phyloP scores from a whole-genome alignment of 2,329 filamentous ascomycete species.

The Xylariales sp. region DNA sequence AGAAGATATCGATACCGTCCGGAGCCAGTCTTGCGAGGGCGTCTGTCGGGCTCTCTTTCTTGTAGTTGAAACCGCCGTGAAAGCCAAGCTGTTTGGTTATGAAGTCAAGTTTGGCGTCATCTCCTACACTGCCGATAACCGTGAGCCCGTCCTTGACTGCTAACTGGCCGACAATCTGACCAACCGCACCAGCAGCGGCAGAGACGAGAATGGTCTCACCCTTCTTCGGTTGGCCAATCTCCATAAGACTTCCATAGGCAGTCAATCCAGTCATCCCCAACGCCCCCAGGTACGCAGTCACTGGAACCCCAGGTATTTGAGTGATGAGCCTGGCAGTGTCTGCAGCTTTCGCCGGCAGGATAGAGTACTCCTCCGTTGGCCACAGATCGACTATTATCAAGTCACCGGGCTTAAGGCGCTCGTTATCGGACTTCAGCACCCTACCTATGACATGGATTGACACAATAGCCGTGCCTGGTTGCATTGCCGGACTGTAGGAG shows the following conservation, averaged over 20 bases:
- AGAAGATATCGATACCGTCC: constrained; percentile 68
- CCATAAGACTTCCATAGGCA: constrained; percentile 55
- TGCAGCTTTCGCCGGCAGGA: not conserved
- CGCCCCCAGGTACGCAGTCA: too few species aligned
- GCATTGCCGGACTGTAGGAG: not conserved
- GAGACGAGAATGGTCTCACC: constrained; percentile 79
- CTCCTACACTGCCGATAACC: constrained; percentile 77
- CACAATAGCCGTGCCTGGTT: not conserved
- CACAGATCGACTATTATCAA: not conserved
- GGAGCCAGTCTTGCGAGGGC: constrained; percentile 69
- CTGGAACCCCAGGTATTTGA: not conserved
- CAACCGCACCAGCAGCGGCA: constrained; percentile 75
- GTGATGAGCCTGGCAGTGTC: not conserved
- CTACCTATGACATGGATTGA: not conserved
- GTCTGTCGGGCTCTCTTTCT: constrained; percentile 67
- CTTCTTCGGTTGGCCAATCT: constrained; percentile 69
- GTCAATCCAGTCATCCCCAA: constrained; percentile 40
- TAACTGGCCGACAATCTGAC: constrained; percentile 77
- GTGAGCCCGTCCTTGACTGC: constrained; percentile 75
- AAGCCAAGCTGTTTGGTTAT: constrained; percentile 46
- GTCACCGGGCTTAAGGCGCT: not conserved
- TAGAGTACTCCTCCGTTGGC: not conserved
- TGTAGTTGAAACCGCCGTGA: constrained; percentile 76
- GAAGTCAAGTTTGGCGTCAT: constrained; percentile 74
- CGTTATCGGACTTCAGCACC: not conserved